Evolutionary conservation across 352 stramenopile genomes (phyloP), one percentile per base, ranked within the genome.

Genomic region (Globisporangium megalacanthum): DNA sequence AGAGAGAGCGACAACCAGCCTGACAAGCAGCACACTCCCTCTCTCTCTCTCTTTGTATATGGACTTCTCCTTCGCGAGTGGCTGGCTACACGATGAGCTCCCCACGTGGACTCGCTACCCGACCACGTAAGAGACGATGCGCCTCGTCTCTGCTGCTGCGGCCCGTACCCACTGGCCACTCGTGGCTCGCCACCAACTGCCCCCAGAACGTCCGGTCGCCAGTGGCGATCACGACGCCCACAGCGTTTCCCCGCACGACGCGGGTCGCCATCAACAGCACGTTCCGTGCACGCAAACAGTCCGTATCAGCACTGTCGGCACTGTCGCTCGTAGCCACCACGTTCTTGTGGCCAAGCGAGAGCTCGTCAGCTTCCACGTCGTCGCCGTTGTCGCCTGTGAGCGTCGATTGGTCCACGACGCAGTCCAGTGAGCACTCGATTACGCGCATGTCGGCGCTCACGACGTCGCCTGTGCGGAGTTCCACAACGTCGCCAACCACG

Each of bases 401-500:
- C 35, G 46, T 69, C 52, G 67, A 63, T 53, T 89, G 81, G 54
- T 92, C 79, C 53, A 92, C 77, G 19, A 86, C 56, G 48, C 81
- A 94, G 67, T 96, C 78, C 15, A 66, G 49, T 14, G 84, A 92
- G 70, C 81, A 92, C 62, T 90, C 76, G 41, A 92, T 60, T 10
- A 96, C 72, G 56, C 84, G 79, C 54, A 91, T 54, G 61, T 98
- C 95, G 0, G 93, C 95, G 15, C 89, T 88, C 9, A 97, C 84
- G 15, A 94, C 63, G 60, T 98, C 92, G 0, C 90, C 90, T 37
- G 67, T 83, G 41, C 88, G 77, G 42, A 98, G 70, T 57, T 94
- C 79, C 37, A 98, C 83, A n/a, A 98, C 75, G 56, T 98, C 95
- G 19, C 93, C 93, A 29, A 81, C 72, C 13, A 98, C 92, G 31